Conservation (phyloP, 2,329 filamentous ascomycete genomes). For the Volutella citrinella region DNA sequence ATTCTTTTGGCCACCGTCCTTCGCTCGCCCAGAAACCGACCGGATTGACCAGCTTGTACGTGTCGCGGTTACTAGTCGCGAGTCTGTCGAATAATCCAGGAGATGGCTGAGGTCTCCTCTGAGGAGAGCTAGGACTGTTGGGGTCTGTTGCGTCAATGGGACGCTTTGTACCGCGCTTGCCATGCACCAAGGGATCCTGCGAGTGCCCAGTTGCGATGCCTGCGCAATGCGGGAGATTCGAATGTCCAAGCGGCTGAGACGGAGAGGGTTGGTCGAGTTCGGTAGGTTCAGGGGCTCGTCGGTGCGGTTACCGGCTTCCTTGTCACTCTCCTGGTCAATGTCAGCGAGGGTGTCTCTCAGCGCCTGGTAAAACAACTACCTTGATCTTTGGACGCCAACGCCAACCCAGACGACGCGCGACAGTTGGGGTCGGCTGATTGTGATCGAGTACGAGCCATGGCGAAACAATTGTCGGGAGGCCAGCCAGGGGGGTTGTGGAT, state of each 20-base stretch:
- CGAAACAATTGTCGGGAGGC: neutral
- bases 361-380: conserved; percentile 6
- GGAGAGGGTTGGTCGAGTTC: conserved; percentile 3
- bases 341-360: conserved; percentile 5
- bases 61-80: neutral
- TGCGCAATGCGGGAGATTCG: conserved; percentile 1
- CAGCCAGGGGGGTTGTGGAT: neutral
- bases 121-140: conserved; percentile 3
- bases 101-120: conserved; percentile 4
- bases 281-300: conserved; percentile 1
- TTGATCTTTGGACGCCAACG: conserved; percentile 5
- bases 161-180: conserved; percentile 5
- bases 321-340: conserved; percentile 6
- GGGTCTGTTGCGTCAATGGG: conserved; percentile 2
- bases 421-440: neutral
- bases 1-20: conserved; percentile 5
- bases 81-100: conserved; percentile 3
- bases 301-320: neutral
- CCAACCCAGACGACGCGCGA: no score
- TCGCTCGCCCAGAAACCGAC: conserved; percentile 10
- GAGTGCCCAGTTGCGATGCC: conserved; percentile 2
- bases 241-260: conserved; percentile 2
- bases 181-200: conserved; percentile 3
- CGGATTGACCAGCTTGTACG: conserved; percentile 2
- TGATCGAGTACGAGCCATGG: conserved; percentile 4